Evolutionary conservation across 768 basidiomycete genomes (phyloP).

Genomic region (Mycena epipterygia): DNA sequence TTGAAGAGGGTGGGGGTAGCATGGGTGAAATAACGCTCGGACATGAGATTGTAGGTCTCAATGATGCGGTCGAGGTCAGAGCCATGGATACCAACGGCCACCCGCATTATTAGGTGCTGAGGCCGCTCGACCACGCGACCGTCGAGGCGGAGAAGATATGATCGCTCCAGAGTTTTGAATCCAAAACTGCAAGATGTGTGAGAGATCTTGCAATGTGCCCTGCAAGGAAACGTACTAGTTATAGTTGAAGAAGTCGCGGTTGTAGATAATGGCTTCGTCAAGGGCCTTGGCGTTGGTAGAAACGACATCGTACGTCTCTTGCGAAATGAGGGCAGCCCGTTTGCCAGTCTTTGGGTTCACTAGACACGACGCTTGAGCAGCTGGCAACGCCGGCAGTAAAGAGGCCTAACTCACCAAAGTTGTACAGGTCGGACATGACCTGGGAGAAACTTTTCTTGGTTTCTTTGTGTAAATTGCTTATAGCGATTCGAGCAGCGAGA

Average conservation of each 20-base stretch:
- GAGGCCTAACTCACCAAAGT: slow-evolving; percentile 71
- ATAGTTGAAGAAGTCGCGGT: slow-evolving; percentile 95
- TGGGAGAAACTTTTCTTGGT: slow-evolving; percentile 97
- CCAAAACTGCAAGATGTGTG: slow-evolving; percentile 76
- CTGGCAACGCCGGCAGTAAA: too few species aligned
- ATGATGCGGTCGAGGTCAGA: slow-evolving; percentile 88
- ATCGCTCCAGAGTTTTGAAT: slow-evolving; percentile 99
- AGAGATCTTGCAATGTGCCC: not conserved
- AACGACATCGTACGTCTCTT: slow-evolving; percentile 87
- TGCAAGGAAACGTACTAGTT: slow-evolving; percentile 76
- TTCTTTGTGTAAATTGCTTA: slow-evolving; percentile 99
- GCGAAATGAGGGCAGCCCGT: slow-evolving; percentile 91
- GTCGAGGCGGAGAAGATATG: slow-evolving; percentile 94
- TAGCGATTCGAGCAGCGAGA: slow-evolving; percentile 97
- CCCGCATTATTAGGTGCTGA: slow-evolving; percentile 99
- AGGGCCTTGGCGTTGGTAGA: slow-evolving; percentile 84
- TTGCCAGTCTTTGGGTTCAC: slow-evolving; percentile 97
- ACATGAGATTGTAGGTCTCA: slow-evolving; percentile 97
- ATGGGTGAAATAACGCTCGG: slow-evolving; percentile 98
- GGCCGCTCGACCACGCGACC: slow-evolving; percentile 97
- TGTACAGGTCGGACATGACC: slow-evolving; percentile 92
- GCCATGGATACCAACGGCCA: slow-evolving; percentile 97
- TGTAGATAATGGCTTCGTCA: slow-evolving; percentile 97
- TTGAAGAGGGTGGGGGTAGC: slow-evolving; percentile 99
- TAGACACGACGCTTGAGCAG: slow-evolving; percentile 40